Evolutionary conservation across 2,329 filamentous ascomycete species (phyloP).

Genomic region (Fusarium euwallaceae): DNA sequence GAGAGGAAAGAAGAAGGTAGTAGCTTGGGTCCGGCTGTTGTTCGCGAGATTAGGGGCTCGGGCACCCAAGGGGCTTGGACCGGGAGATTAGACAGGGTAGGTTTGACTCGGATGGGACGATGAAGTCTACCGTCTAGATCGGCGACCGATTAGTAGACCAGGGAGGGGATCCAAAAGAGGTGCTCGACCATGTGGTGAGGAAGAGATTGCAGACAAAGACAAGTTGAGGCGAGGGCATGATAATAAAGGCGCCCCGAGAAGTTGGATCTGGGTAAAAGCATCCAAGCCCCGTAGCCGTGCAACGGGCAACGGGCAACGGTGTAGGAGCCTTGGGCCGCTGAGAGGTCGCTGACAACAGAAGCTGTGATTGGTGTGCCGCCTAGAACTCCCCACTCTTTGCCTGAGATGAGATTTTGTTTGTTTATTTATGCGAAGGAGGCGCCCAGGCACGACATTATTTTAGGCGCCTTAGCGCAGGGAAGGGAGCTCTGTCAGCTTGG

Average conservation of each 20-base stretch:
- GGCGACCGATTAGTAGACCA: conserved; percentile 11
- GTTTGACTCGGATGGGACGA: conserved; percentile 36
- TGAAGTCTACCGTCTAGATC: conserved; percentile 24
- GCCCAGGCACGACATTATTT: conserved; percentile 42
- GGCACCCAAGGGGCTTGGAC: conserved; percentile 41
- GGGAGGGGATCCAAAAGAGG: conserved; percentile 10
- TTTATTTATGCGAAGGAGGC: conserved; percentile 50
- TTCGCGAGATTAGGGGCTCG: conserved; percentile 47
- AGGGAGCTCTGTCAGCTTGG: conserved; percentile 22
- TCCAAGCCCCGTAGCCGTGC: conserved; percentile 42
- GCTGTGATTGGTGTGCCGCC: conserved; percentile 32
- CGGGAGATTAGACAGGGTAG: conserved; percentile 43
- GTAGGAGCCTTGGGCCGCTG: conserved; percentile 18
- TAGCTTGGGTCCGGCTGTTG: conserved; percentile 33
- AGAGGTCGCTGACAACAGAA: conserved; percentile 30
- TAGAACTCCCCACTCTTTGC: conserved; percentile 34
- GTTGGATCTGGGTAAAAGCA: conserved; percentile 31
- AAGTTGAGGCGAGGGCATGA: conserved; percentile 31
- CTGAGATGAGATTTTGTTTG: conserved; percentile 50
- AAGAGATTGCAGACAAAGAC: conserved; percentile 18
- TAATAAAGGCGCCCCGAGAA: conserved; percentile 41
- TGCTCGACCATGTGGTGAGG: conserved; percentile 4
- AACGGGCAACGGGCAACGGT: conserved; percentile 48
- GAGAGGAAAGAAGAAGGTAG: conserved; percentile 29
- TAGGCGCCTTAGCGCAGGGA: conserved; percentile 42